These are phyloP conservation scores for Hypholoma fasciculare DNA, from an alignment of 768 basidiomycete genomes.

Conservation along the genomic window DNA sequence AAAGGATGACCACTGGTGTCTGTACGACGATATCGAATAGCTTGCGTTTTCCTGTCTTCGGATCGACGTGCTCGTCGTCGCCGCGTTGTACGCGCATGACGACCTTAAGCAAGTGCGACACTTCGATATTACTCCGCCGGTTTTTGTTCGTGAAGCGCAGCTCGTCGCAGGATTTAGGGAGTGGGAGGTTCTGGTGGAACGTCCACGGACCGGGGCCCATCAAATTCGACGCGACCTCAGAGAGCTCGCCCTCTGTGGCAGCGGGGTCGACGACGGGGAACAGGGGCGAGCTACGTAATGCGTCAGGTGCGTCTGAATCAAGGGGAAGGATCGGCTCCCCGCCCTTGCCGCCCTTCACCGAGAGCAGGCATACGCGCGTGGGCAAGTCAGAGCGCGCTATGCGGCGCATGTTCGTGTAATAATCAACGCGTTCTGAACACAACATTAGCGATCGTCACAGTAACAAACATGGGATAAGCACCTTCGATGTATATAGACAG, in stretches of 20 bases:
- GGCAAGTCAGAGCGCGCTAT: slow-evolving; percentile 71
- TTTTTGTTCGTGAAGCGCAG: slow-evolving; percentile 84
- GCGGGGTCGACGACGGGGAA: slow-evolving; percentile 41
- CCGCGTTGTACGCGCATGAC: slow-evolving; percentile 82
- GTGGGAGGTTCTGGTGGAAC: slow-evolving; percentile 63
- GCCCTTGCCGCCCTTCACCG: slow-evolving; percentile 58
- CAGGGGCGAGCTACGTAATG: slow-evolving; percentile 67
- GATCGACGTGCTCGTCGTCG: slow-evolving; percentile 62
- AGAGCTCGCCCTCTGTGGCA: slow-evolving; percentile 43
- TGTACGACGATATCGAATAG: slow-evolving; percentile 87
- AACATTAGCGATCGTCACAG: not conserved
- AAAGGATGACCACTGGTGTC: slow-evolving; percentile 83
- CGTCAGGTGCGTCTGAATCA: slow-evolving; percentile 64
- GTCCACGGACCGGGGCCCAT: slow-evolving; percentile 90
- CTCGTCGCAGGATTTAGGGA: slow-evolving; percentile 63
- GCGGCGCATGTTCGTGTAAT: slow-evolving; percentile 68
- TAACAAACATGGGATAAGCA: slow-evolving; percentile 22
- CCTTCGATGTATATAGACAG: slow-evolving; percentile 81
- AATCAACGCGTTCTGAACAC: slow-evolving; percentile 76
- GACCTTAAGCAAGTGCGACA: slow-evolving; percentile 79
- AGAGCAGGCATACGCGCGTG: slow-evolving; percentile 59
- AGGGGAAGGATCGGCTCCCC: slow-evolving; percentile 75
- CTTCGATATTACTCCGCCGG: slow-evolving; percentile 67
- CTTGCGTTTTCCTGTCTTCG: slow-evolving; percentile 72
- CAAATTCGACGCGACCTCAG: slow-evolving; percentile 55